Conservation (phyloP, 352 stramenopile genomes). For the Globisporangium apiculatum region DNA sequence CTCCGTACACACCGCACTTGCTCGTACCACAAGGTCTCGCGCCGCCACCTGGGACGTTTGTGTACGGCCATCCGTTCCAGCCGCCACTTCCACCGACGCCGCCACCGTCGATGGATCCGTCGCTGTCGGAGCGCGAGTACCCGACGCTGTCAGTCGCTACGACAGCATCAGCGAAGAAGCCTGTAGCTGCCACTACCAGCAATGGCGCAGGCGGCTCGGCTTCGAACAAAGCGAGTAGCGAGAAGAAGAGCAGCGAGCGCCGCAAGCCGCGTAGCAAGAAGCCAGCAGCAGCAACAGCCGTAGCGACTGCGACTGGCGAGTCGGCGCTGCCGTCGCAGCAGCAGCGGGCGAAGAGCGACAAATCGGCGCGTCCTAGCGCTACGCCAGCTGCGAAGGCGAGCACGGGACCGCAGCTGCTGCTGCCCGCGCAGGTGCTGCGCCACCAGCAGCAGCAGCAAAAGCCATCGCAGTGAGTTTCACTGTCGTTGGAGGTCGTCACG, state of each 20-base stretch:
- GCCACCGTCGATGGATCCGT: neutral
- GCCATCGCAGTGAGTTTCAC: constrained; percentile 4
- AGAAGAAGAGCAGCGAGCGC: constrained; percentile 14
- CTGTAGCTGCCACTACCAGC: neutral
- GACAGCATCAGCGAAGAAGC: constrained; percentile 2
- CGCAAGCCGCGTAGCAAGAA: constrained; percentile 7
- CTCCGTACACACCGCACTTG: constrained; percentile 7
- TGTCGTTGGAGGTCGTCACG: too few species aligned
- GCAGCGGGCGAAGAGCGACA: constrained; percentile 17
- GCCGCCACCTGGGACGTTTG: constrained; percentile 18
- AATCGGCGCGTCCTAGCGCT: neutral
- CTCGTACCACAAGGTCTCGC: constrained; percentile 6
- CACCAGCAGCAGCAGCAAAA: constrained; percentile 37
- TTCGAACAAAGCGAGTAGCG: neutral
- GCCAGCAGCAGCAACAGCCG: neutral
- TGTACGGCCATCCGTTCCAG: constrained; percentile 15
- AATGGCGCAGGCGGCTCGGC: neutral
- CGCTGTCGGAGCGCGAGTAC: constrained; percentile 17
- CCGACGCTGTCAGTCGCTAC: constrained; percentile 17
- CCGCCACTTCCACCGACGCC: constrained; percentile 1
- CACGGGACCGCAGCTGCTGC: constrained; percentile 19
- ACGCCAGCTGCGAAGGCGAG: constrained; percentile 12
- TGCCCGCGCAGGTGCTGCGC: constrained; percentile 45
- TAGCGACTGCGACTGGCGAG: constrained; percentile 4
- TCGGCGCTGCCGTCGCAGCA: constrained; percentile 30